Conservation (phyloP, 768 basidiomycete species). For the Lentinus tigrinus region DNA sequence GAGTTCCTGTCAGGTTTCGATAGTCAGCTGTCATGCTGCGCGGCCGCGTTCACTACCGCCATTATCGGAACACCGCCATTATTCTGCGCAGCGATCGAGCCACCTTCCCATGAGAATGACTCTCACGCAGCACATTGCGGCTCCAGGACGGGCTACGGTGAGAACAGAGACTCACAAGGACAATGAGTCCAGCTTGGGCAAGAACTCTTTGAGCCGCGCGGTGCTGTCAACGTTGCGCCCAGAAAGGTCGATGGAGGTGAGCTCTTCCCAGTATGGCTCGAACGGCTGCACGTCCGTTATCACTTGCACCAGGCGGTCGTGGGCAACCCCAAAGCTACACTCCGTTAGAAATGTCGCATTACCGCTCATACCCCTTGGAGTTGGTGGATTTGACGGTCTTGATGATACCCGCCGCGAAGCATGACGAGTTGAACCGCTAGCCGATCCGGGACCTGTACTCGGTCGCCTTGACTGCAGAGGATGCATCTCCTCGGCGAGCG, state of each 20-base stretch:
- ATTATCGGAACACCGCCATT: neutral
- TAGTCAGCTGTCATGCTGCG: neutral
- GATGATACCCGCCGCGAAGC: slow-evolving; percentile 33
- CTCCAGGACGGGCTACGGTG: neutral
- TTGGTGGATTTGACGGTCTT: slow-evolving; percentile 15
- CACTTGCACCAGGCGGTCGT: slow-evolving; percentile 85
- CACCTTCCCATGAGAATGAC: neutral
- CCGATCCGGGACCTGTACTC: neutral
- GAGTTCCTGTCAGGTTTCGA: slow-evolving; percentile 48
- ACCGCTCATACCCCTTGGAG: slow-evolving; percentile 10
- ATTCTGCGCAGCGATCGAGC: neutral
- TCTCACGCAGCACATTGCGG: neutral
- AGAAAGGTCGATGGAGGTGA: slow-evolving; percentile 73
- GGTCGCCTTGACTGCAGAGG: slow-evolving; percentile 44
- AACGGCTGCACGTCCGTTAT: slow-evolving; percentile 95
- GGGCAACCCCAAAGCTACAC: slow-evolving; percentile 94
- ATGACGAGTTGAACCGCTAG: neutral
- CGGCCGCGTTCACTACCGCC: neutral
- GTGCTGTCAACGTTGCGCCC: slow-evolving; percentile 76
- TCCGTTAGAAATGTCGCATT: slow-evolving; percentile 86
- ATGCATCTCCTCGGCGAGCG: slow-evolving; percentile 46
- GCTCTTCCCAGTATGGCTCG: slow-evolving; percentile 90
- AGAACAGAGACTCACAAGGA: slow-evolving; percentile 59
- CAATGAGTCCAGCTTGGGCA: slow-evolving; percentile 75
- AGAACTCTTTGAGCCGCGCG: slow-evolving; percentile 83